phyloP scores from a whole-genome alignment of 495 filamentous ascomycete genomes.

The Letharia lupina region DNA sequence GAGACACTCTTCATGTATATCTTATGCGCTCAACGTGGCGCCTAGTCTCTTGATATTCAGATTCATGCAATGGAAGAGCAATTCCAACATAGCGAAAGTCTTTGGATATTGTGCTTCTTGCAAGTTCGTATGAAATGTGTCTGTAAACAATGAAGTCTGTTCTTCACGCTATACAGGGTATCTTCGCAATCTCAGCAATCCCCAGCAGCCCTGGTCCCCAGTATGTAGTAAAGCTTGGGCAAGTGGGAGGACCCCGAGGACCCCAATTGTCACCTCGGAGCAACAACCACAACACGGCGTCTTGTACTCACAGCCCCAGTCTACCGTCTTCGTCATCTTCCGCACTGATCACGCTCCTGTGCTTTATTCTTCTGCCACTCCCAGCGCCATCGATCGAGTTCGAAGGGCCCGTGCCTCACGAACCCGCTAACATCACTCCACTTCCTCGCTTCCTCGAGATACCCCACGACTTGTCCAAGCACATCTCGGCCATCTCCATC shows the following conservation, averaged over 20 bases:
- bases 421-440: conserved; percentile 23
- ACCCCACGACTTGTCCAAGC: conserved; percentile 21
- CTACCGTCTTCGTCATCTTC: background rate
- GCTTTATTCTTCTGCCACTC: conserved; percentile 2
- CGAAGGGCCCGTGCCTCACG: conserved; percentile 13
- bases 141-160: background rate
- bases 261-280: background rate
- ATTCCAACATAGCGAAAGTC: background rate
- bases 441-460: conserved; percentile 20
- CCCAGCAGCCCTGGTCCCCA: background rate
- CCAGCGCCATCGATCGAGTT: conserved; percentile 16
- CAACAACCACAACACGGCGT: background rate
- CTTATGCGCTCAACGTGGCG: background rate
- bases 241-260: background rate
- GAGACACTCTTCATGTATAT: background rate
- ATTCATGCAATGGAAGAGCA: background rate
- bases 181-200: background rate
- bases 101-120: background rate
- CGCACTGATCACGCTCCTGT: background rate
- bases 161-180: background rate
- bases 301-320: background rate
- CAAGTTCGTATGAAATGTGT: background rate
- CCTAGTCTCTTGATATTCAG: background rate
- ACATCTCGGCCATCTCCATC: conserved; percentile 16
- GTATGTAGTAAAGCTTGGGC: background rate